A percentile compares a stretch with the other conserved stretches of the same genome.
These are phyloP conservation scores for Curvularia verruculosa DNA, from an alignment of 2,329 filamentous ascomycete genomes.

Conservation along the genomic window DNA sequence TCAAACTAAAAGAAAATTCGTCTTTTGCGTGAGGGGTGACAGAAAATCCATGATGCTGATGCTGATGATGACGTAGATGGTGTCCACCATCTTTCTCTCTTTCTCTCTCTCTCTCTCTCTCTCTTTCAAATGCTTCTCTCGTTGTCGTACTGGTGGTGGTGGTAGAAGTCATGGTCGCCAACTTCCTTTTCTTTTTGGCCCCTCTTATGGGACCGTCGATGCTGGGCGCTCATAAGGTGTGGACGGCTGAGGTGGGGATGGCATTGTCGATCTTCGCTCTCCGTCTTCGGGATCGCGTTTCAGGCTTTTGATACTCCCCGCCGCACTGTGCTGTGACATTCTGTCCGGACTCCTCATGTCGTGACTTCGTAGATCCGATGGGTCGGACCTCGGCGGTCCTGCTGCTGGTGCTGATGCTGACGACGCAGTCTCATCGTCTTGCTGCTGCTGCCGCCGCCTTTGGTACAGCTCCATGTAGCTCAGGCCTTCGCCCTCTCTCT, in stretches of 20 bases:
- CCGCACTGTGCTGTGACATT: slow-evolving; percentile 42
- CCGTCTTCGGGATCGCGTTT: slow-evolving; percentile 42
- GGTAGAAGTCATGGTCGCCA: too few species aligned
- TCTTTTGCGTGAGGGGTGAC: not conserved
- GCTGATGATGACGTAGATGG: too few species aligned
- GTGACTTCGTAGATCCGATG: slow-evolving; percentile 33
- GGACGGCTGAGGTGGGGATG: slow-evolving; percentile 27
- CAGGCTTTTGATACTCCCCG: slow-evolving; percentile 44
- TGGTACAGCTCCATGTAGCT: slow-evolving; percentile 41
- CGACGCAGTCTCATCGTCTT: slow-evolving; percentile 32
- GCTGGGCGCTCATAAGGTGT: slow-evolving; percentile 19
- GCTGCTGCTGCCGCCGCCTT: slow-evolving; percentile 29
- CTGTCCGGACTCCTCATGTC: slow-evolving; percentile 43
- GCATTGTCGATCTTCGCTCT: slow-evolving; percentile 27
- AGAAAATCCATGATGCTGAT: not conserved
- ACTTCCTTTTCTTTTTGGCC: too few species aligned
- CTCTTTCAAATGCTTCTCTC: not conserved
- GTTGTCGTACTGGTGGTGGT: not conserved
- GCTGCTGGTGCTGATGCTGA: slow-evolving; percentile 5
- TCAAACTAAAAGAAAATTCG: not conserved
- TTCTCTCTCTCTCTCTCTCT: too few species aligned
- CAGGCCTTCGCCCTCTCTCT: slow-evolving; percentile 36
- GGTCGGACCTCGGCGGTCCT: slow-evolving; percentile 27
- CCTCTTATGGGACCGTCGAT: slow-evolving; percentile 9
- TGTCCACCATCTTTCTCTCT: too few species aligned